Conservation (phyloP, 768 basidiomycete species). For the Leucocoprinus sp. region DNA sequence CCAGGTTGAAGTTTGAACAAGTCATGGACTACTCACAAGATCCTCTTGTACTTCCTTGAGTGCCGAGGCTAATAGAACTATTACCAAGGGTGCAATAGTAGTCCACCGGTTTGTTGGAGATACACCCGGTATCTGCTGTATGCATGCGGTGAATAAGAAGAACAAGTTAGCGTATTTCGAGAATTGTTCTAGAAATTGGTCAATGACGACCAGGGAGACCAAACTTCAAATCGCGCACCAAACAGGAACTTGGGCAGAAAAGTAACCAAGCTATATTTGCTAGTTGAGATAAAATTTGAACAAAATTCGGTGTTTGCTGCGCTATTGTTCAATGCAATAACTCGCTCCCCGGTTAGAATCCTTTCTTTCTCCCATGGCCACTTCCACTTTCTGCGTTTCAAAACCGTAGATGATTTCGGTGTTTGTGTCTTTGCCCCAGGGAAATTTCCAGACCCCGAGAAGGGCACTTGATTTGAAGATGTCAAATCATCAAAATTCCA, state of each 20-base stretch:
- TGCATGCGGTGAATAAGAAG: constrained; percentile 95
- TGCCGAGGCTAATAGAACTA: constrained; percentile 88
- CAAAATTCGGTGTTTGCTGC: constrained; percentile 56
- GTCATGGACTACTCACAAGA: constrained; percentile 43
- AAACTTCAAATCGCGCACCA: constrained; percentile 42
- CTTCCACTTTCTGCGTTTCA: constrained; percentile 46
- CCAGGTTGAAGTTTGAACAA: not conserved
- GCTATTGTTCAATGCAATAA: constrained; percentile 77
- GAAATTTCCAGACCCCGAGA: constrained; percentile 36
- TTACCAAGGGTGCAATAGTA: constrained; percentile 83
- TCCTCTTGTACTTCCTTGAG: constrained; percentile 97
- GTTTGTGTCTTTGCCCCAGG: constrained; percentile 21
- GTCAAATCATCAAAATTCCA: constrained; percentile 69
- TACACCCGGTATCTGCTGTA: constrained; percentile 96
- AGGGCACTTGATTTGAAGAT: constrained; percentile 26
- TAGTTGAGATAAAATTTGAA: constrained; percentile 85
- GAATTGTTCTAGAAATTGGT: constrained; percentile 71
- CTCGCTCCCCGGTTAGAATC: constrained; percentile 61
- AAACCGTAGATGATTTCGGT: constrained; percentile 15
- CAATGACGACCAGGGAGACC: constrained; percentile 5
- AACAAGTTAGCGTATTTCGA: constrained; percentile 98
- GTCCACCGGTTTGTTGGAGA: constrained; percentile 95
- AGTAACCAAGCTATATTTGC: constrained; percentile 85
- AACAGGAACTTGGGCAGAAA: constrained; percentile 91
- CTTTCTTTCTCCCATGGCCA: constrained; percentile 81